phyloP scores from a whole-genome alignment of 352 stramenopile species.

The Phytophthora agathidicida region DNA sequence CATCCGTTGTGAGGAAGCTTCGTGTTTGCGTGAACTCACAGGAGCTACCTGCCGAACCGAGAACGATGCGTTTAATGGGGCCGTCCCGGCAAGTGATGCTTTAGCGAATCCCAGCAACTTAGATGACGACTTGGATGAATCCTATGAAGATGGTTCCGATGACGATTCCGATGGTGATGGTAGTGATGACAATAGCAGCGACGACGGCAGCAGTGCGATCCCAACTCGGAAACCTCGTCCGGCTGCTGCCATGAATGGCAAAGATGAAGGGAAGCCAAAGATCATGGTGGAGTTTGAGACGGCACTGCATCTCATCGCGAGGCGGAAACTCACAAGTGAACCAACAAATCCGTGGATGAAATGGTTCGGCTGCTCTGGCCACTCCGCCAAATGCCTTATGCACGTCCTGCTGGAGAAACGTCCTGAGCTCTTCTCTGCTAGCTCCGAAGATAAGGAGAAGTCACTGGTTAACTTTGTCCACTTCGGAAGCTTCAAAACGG shows the following conservation, averaged over 20 bases:
- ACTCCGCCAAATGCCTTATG: slow-evolving; percentile 47
- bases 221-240: background rate
- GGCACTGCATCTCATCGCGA: slow-evolving; percentile 57
- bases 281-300: slow-evolving; percentile 49
- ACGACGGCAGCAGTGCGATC: slow-evolving; percentile 6
- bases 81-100: background rate
- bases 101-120: background rate
- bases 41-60: background rate
- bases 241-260: background rate
- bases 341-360: slow-evolving; percentile 31
- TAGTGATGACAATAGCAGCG: slow-evolving; percentile 15
- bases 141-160: slow-evolving; percentile 1
- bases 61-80: background rate
- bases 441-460: slow-evolving; percentile 19
- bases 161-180: slow-evolving; percentile 9
- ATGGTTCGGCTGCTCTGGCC: slow-evolving; percentile 46
- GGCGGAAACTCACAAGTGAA: slow-evolving; percentile 45
- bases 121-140: background rate
- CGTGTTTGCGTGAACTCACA: slow-evolving; percentile 6
- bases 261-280: slow-evolving; percentile 17
- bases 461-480: slow-evolving; percentile 54
- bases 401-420: slow-evolving; percentile 50
- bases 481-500: slow-evolving; percentile 56
- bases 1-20: slow-evolving; percentile 39
- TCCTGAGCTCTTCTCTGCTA: slow-evolving; percentile 29